These are phyloP conservation scores for Eucalyptus fibrosa DNA, from an alignment of 345 rosid genomes.

Conservation along the genomic window DNA sequence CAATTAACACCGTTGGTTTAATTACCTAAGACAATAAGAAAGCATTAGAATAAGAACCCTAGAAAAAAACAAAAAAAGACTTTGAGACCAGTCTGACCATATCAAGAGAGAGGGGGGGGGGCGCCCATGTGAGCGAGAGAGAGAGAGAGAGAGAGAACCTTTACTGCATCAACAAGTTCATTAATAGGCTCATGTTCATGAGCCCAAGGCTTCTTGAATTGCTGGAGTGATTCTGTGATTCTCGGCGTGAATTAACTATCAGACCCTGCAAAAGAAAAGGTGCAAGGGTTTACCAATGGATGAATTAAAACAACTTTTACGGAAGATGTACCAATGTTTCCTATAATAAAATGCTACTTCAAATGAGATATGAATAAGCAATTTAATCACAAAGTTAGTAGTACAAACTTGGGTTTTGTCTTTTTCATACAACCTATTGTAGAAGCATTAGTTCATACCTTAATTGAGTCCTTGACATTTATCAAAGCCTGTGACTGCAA, in stretches of 20 bases:
- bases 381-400: neutral
- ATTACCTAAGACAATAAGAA: constrained; percentile 28
- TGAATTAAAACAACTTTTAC: neutral
- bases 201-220: constrained; percentile 96
- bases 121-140: no score
- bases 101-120: neutral
- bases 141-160: constrained; percentile 17
- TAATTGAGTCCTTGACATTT: no score
- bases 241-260: constrained; percentile 67
- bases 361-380: neutral
- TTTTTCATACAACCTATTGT: no score
- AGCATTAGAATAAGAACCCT: neutral
- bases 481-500: no score
- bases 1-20: constrained; percentile 71
- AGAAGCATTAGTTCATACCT: no score
- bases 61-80: neutral
- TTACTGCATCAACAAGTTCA: constrained; percentile 56
- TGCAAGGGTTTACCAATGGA: neutral
- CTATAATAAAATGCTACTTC: neutral
- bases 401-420: neutral
- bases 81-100: neutral
- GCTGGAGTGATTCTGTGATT: constrained; percentile 52
- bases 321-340: neutral
- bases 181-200: constrained; percentile 75
- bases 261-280: constrained; percentile 45